These are phyloP conservation scores for Golubevia sp. DNA, from an alignment of 1,284 basidiomycete species.

Conservation along the genomic window DNA sequence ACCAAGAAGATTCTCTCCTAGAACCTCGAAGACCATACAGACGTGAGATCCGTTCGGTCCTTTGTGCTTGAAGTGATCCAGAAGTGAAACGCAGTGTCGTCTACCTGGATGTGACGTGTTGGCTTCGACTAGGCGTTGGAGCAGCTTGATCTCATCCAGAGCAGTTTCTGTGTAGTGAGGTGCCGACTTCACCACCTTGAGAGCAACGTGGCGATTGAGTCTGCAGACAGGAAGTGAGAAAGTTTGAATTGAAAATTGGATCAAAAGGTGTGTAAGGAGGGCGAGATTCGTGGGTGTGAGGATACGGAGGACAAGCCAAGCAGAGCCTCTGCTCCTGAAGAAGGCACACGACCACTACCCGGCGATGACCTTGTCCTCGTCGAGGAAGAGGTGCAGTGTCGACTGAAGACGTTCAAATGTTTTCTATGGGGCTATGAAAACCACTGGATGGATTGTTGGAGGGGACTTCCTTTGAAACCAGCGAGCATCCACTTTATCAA, in stretches of 20 bases:
- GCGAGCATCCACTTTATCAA: no score
- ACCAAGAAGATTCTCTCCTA: conserved; percentile 96
- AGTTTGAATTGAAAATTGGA: conserved; percentile 7
- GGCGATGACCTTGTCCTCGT: no score
- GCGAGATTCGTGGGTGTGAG: no score
- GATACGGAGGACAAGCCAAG: no score
- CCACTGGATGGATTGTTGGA: no score
- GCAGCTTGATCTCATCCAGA: conserved; percentile 95
- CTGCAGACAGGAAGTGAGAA: conserved; percentile 64
- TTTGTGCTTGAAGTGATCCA: conserved; percentile 95
- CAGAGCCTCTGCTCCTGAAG: no score
- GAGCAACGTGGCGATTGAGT: conserved; percentile 90
- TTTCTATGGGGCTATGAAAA: no score
- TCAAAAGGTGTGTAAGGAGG: no score
- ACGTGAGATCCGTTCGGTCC: conserved; percentile 96
- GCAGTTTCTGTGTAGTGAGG: conserved; percentile 97
- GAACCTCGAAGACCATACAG: conserved; percentile 99
- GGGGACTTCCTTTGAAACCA: no score
- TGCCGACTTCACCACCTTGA: conserved; percentile 98
- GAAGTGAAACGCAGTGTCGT: conserved; percentile 84
- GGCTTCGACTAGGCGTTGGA: conserved; percentile 90
- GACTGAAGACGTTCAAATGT: no score
- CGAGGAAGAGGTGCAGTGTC: no score
- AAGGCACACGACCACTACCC: no score
- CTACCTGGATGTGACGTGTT: conserved; percentile 66